Percentiles rank a stretch among this genome's conserved stretches.
Conservation (phyloP, 139 green algal genomes). For the Eudorina sp. region DNA sequence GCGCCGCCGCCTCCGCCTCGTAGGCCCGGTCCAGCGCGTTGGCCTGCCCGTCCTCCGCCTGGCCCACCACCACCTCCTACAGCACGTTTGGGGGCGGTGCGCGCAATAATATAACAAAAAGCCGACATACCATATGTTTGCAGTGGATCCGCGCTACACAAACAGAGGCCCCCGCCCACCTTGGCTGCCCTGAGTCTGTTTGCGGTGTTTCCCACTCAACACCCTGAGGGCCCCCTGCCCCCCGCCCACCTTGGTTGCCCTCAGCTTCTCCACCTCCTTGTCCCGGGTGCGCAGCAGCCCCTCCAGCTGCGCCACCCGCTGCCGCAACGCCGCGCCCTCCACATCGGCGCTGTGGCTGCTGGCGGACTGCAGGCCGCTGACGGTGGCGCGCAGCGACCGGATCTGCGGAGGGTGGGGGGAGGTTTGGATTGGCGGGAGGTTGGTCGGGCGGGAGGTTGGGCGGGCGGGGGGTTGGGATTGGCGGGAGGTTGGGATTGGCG, state of each 20-base stretch:
- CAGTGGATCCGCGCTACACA: too few relatives aligned
- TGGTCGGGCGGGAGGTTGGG: too few relatives aligned
- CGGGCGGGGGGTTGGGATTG: too few relatives aligned
- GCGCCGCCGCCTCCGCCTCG: slow-evolving; percentile 31
- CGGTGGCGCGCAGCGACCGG: slow-evolving; percentile 12
- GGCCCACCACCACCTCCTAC: slow-evolving; percentile 19
- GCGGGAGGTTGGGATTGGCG: too few relatives aligned
- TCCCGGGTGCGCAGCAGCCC: slow-evolving; percentile 26
- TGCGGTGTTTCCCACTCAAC: too few relatives aligned
- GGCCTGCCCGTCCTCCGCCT: slow-evolving; percentile 29
- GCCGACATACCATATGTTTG: too few relatives aligned
- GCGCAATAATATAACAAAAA: too few relatives aligned
- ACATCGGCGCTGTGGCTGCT: slow-evolving; percentile 10
- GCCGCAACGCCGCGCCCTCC: background rate
- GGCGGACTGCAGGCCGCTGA: slow-evolving; percentile 38
- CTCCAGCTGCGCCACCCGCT: slow-evolving; percentile 31
- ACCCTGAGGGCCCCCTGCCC: too few relatives aligned
- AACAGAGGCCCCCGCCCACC: too few relatives aligned
- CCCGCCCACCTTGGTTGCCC: slow-evolving; percentile 3
- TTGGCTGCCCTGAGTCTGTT: too few relatives aligned
- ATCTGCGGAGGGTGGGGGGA: slow-evolving; percentile 22
- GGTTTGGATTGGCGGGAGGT: too few relatives aligned
- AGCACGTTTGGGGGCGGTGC: too few relatives aligned
- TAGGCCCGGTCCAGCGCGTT: slow-evolving; percentile 53
- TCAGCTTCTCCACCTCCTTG: slow-evolving; percentile 49